Percentiles rank a stretch among this genome's conserved stretches.
phyloP scores from a whole-genome alignment of 495 filamentous ascomycete genomes.

The Podospora pseudoanserina region DNA sequence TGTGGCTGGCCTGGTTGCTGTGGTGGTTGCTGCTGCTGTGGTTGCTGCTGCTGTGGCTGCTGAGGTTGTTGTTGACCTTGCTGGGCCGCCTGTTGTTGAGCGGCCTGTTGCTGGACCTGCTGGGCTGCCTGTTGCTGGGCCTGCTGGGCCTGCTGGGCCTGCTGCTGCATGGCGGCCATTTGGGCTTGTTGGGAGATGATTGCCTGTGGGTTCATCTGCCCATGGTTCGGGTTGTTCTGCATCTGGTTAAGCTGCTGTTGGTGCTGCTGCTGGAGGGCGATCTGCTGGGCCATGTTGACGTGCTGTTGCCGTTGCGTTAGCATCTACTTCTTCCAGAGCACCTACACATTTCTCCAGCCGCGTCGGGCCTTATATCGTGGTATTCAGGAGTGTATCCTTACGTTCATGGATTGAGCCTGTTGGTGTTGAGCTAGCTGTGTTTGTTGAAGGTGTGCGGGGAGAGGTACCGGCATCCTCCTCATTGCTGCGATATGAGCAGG shows the following conservation, averaged over 20 bases:
- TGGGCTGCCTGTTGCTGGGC: constrained; percentile 47
- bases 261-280: constrained; percentile 32
- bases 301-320: constrained; percentile 20
- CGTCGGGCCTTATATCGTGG: constrained; percentile 1
- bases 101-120: constrained; percentile 45
- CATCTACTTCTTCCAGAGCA: constrained; percentile 5
- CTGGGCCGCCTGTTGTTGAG: constrained; percentile 49
- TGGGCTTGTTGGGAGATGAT: constrained; percentile 23
- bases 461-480: constrained; percentile 35
- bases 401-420: constrained; percentile 44
- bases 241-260: constrained; percentile 48
- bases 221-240: constrained; percentile 40
- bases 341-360: constrained; percentile 22
- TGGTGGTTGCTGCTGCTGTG: constrained; percentile 27
- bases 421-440: constrained; percentile 44
- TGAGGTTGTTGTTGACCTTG: constrained; percentile 28
- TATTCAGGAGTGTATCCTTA: constrained; percentile 25
- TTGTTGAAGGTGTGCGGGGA: constrained; percentile 47
- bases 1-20: constrained; percentile 36
- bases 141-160: constrained; percentile 41
- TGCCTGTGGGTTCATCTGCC: constrained; percentile 37
- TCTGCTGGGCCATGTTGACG: constrained; percentile 26
- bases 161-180: constrained; percentile 26
- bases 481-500: constrained; percentile 27
- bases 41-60: constrained; percentile 35